Conservation (phyloP, 345 rosid genomes). For the Salix purpurea region DNA sequence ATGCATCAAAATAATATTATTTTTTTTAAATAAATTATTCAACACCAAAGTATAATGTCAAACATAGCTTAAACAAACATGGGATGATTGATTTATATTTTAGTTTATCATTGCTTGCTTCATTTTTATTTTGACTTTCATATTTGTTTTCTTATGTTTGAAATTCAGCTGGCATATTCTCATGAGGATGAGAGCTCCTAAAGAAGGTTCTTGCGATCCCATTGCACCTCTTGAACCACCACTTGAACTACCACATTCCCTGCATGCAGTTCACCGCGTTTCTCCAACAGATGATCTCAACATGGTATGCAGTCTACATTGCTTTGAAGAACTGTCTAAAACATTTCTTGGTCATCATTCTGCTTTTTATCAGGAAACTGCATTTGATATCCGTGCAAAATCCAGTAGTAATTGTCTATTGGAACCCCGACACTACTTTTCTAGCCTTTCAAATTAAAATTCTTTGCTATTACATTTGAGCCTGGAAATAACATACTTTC, state of each 20-base stretch:
- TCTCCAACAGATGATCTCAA: conserved; percentile 64
- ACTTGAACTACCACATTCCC: conserved; percentile 86
- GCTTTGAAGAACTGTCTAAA: not conserved
- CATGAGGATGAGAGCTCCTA: conserved; percentile 79
- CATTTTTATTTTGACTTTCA: not conserved
- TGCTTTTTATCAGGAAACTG: not conserved
- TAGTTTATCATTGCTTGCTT: not conserved
- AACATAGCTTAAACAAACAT: too few relatives aligned
- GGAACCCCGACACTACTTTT: not conserved
- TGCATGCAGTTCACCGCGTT: conserved; percentile 82
- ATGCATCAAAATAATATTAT: too few relatives aligned
- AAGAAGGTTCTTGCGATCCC: conserved; percentile 76
- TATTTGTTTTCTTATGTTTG: not conserved
- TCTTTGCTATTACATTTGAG: not conserved
- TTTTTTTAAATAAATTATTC: too few relatives aligned
- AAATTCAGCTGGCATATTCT: conserved; percentile 80
- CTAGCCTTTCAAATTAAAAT: not conserved
- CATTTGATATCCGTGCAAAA: not conserved
- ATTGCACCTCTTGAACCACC: conserved; percentile 88
- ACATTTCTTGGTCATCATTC: not conserved
- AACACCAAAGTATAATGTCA: too few relatives aligned
- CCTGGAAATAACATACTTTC: not conserved
- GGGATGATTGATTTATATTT: not conserved
- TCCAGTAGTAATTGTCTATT: not conserved
- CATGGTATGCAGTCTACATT: conserved; percentile 33